phyloP scores from a whole-genome alignment of 306 rosid genomes.

The Oxytropis ochrocephala region DNA sequence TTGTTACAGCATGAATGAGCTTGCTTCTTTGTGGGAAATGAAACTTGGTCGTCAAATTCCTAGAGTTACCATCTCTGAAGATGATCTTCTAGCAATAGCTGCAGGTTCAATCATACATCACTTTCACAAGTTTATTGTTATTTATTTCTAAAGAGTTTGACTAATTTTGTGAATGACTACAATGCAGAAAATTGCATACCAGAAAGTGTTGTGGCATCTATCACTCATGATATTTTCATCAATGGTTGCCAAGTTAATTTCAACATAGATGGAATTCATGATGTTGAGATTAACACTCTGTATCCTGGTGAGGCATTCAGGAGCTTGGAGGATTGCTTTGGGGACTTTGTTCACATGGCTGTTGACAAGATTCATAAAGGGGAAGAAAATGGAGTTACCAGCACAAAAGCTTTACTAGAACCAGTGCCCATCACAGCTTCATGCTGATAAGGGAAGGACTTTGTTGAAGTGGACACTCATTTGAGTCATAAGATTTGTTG shows the following conservation, averaged over 20 bases:
- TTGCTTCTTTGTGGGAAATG: conserved; percentile 63
- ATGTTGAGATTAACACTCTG: conserved; percentile 43
- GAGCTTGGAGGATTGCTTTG: conserved; percentile 61
- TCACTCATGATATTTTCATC: conserved; percentile 76
- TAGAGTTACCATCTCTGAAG: conserved; percentile 46
- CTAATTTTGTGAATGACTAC: background rate
- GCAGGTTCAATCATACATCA: conserved; percentile 36
- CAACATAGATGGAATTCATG: conserved; percentile 31
- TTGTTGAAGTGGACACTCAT: background rate
- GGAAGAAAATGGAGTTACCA: background rate
- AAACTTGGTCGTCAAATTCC: conserved; percentile 55
- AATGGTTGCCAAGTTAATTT: conserved; percentile 63
- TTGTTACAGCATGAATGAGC: conserved; percentile 47
- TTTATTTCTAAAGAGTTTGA: background rate
- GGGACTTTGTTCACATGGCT: conserved; percentile 33
- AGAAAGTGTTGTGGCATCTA: conserved; percentile 53
- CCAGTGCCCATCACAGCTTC: conserved; percentile 36
- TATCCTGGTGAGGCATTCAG: conserved; percentile 58
- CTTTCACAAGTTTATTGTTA: background rate
- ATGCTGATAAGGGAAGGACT: background rate
- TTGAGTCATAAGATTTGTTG: background rate
- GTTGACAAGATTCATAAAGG: conserved; percentile 1
- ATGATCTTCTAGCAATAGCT: conserved; percentile 45
- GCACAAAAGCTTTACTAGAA: conserved; percentile 21
- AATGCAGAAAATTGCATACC: conserved; percentile 59